A percentile compares a stretch with the other conserved stretches of the same genome.
Conservation (phyloP, 2,329 filamentous ascomycete genomes). For the Cyphellophora attinorum region DNA sequence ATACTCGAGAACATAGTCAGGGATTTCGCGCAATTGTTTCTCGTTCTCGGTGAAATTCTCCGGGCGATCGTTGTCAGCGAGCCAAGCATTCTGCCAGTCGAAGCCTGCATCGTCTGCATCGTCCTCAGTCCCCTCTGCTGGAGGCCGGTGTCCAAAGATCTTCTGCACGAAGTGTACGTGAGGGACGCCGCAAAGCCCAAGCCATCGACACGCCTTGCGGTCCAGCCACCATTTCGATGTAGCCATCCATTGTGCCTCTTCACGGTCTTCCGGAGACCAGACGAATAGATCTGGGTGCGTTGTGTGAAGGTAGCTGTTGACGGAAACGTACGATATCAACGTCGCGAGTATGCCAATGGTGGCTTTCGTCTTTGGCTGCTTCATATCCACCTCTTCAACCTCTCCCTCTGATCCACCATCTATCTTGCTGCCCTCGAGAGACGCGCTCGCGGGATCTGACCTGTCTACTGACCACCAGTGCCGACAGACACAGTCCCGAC, state of each 20-base stretch:
- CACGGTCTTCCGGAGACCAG: slow-evolving; percentile 49
- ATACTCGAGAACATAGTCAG: slow-evolving; percentile 69
- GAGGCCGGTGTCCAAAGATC: slow-evolving; percentile 18
- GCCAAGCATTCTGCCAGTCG: slow-evolving; percentile 34
- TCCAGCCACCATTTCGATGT: slow-evolving; percentile 66
- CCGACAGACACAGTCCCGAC: no score
- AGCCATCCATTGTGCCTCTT: slow-evolving; percentile 59
- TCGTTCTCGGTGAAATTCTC: slow-evolving; percentile 43
- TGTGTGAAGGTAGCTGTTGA: slow-evolving; percentile 41
- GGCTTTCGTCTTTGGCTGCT: slow-evolving; percentile 26
- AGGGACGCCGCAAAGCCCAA: slow-evolving; percentile 68
- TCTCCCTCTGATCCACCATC: no score
- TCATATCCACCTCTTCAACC: slow-evolving; percentile 28
- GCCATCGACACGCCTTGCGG: slow-evolving; percentile 67
- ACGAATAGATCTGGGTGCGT: slow-evolving; percentile 57
- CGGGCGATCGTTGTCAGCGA: slow-evolving; percentile 33
- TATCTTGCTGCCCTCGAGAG: no score
- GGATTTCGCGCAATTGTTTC: slow-evolving; percentile 37
- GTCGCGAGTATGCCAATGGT: slow-evolving; percentile 30
- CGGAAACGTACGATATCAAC: slow-evolving; percentile 31
- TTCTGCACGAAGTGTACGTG: slow-evolving; percentile 54
- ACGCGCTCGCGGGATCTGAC: no score
- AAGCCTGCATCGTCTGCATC: slow-evolving; percentile 23
- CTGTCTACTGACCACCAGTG: no score
- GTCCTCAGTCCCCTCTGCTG: slow-evolving; percentile 4